phyloP scores from a whole-genome alignment of 2,329 filamentous ascomycete species.

The Pseudocercospora fijiensis region DNA sequence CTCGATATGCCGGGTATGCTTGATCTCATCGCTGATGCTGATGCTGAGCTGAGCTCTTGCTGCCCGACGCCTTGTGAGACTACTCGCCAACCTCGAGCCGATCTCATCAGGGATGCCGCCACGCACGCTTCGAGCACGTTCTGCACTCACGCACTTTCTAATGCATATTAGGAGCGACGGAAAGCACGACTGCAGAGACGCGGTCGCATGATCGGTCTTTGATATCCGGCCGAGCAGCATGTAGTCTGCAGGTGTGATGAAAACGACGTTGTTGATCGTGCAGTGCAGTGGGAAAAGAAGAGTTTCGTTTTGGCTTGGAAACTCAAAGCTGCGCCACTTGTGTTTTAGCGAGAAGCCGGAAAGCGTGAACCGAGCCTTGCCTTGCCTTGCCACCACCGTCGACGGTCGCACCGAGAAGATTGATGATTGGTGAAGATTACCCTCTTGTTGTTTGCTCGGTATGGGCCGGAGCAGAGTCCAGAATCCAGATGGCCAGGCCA shows the following conservation, averaged over 20 bases:
- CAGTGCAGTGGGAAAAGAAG: not conserved
- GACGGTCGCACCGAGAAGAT: not conserved
- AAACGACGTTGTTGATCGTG: not conserved
- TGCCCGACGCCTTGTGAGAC: constrained; percentile 1
- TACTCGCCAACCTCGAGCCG: not conserved
- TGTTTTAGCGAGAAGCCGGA: not conserved
- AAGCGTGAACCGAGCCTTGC: not conserved
- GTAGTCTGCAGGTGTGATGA: not conserved
- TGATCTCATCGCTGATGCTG: not conserved
- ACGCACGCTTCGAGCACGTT: not conserved
- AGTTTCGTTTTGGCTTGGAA: not conserved
- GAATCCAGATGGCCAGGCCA: not conserved
- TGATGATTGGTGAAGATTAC: no score
- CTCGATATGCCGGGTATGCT: not conserved
- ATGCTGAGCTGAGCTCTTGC: not conserved
- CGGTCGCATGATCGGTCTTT: not conserved
- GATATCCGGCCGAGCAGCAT: not conserved
- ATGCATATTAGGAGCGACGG: not conserved
- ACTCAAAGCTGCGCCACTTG: not conserved
- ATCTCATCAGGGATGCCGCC: not conserved
- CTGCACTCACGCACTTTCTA: not conserved
- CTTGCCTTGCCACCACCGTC: no score
- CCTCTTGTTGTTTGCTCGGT: not conserved
- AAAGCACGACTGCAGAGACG: not conserved
- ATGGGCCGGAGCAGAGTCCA: not conserved